Conservation (phyloP, 306 rosid species). For the Quercus engelmannii region DNA sequence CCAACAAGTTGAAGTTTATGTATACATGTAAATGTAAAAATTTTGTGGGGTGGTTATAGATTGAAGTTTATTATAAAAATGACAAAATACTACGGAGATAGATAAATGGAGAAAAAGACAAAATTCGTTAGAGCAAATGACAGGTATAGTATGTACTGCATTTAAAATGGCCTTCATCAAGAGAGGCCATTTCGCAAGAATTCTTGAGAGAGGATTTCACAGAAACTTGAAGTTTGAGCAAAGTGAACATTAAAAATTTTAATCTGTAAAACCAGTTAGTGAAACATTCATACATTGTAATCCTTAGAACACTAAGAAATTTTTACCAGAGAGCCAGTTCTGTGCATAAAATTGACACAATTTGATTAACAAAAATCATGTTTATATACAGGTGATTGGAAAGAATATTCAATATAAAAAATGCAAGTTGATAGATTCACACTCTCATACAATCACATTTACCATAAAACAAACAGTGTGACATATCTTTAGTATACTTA, state of each 20-base stretch:
- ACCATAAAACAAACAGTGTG: background rate
- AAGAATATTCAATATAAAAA: background rate
- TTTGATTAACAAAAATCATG: background rate
- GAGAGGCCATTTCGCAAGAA: background rate
- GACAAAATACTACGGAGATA: background rate
- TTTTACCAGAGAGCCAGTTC: background rate
- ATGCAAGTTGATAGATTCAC: background rate
- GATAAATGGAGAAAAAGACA: background rate
- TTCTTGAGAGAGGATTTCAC: background rate
- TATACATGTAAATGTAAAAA: background rate
- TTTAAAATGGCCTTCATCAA: background rate
- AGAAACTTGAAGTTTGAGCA: background rate
- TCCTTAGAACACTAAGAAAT: background rate
- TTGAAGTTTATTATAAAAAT: background rate
- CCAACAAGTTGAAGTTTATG: conserved; percentile 27
- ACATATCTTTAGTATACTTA: background rate
- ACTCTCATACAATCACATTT: background rate
- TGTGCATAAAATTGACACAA: background rate
- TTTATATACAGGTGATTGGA: background rate
- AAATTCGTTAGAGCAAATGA: background rate
- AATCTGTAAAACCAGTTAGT: background rate
- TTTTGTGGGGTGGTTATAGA: background rate
- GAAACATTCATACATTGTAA: background rate
- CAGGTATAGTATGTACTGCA: background rate
- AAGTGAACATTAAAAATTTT: background rate